Evolutionary conservation across 768 basidiomycete species (phyloP).

Genomic region (Pleurotus djamor): DNA sequence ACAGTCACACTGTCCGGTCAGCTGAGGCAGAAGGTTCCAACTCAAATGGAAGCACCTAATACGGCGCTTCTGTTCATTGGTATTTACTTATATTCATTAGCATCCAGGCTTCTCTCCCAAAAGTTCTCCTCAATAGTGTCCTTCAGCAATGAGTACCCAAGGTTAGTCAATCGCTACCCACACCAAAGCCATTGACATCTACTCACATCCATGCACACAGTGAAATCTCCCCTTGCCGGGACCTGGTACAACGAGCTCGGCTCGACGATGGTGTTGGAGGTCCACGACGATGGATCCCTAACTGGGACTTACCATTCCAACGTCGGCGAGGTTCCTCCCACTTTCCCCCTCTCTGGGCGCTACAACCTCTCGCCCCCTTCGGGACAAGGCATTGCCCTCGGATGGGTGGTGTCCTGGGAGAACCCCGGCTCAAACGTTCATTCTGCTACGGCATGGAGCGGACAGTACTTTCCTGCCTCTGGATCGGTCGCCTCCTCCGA

Average conservation of each 20-base stretch:
- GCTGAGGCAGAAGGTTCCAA: no score
- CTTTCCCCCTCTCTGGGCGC: neutral
- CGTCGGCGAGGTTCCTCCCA: neutral
- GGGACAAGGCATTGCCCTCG: neutral
- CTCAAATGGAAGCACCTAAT: no score
- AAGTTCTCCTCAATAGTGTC: no score
- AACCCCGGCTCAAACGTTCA: neutral
- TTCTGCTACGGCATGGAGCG: neutral
- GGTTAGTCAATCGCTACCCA: no score
- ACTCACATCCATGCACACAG: no score
- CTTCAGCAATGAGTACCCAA: no score
- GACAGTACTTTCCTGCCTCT: neutral
- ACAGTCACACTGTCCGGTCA: no score
- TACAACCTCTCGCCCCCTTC: neutral
- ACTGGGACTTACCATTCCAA: neutral
- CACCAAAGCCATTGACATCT: no score
- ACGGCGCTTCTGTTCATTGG: no score
- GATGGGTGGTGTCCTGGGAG: neutral
- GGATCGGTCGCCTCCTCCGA: no score
- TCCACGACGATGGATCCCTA: neutral
- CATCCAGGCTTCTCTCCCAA: no score
- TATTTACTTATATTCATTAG: no score
- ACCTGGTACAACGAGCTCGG: neutral
- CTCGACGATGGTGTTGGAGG: neutral
- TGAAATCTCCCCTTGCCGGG: neutral